Evolutionary conservation across 352 stramenopile species (phyloP).

Genomic region (Phytopythium ostracodes): DNA sequence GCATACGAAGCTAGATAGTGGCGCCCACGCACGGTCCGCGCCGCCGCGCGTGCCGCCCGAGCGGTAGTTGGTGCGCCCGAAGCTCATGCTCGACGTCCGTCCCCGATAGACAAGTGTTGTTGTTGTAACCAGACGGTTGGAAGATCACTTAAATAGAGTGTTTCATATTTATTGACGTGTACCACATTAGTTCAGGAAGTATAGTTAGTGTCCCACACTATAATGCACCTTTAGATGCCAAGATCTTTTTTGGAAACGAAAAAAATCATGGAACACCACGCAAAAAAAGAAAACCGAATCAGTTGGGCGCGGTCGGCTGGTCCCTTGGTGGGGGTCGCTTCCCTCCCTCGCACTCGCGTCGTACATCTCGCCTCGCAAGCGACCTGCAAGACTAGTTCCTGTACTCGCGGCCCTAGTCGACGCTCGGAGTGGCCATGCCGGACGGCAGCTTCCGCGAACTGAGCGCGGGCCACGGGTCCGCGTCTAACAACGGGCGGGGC

Average conservation of each 20-base stretch:
- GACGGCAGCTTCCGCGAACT: slow-evolving; percentile 32
- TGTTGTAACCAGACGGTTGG: background rate
- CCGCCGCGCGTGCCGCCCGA: slow-evolving; percentile 81
- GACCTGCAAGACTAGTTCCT: too few relatives aligned
- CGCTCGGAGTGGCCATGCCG: slow-evolving; percentile 21
- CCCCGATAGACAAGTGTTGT: background rate
- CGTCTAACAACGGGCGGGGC: slow-evolving; percentile 15
- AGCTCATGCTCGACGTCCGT: slow-evolving; percentile 72
- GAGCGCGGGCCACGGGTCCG: slow-evolving; percentile 6
- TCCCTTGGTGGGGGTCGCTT: background rate
- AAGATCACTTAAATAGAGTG: background rate
- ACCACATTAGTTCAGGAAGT: background rate
- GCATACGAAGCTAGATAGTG: background rate
- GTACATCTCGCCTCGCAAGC: background rate
- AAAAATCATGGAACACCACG: slow-evolving; percentile 7
- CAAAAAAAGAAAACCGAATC: background rate
- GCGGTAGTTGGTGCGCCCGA: slow-evolving; percentile 85
- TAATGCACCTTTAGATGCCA: too few relatives aligned
- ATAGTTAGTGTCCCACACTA: background rate
- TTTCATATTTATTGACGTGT: background rate
- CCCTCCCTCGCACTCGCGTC: background rate
- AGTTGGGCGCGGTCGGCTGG: background rate
- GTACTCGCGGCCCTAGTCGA: too few relatives aligned
- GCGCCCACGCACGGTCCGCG: slow-evolving; percentile 68
- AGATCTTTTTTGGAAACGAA: slow-evolving; percentile 1